Evolutionary conservation across 495 filamentous ascomycete species (phyloP).

Genomic region (Aspergillus ellipticus): DNA sequence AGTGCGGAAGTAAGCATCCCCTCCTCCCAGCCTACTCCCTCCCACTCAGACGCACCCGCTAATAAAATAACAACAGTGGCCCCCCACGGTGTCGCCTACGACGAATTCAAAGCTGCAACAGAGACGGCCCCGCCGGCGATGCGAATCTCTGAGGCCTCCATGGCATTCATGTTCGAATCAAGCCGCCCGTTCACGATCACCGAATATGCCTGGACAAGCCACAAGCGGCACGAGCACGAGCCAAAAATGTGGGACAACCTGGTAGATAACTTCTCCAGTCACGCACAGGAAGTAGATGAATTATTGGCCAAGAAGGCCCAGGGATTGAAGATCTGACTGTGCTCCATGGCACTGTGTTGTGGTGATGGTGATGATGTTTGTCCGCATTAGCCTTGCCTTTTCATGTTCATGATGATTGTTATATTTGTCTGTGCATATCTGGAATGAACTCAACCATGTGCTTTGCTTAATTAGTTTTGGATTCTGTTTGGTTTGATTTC

Average conservation of each 20-base stretch:
- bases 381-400: too few relatives aligned
- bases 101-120: slow-evolving; percentile 61
- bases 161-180: slow-evolving; percentile 62
- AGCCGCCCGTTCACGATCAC: slow-evolving; percentile 48
- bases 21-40: background rate
- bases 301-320: slow-evolving; percentile 26
- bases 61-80: slow-evolving; percentile 33
- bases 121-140: slow-evolving; percentile 37
- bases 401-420: background rate
- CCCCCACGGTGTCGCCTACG: slow-evolving; percentile 57
- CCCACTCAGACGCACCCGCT: background rate
- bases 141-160: slow-evolving; percentile 45
- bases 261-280: slow-evolving; percentile 46
- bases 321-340: slow-evolving; percentile 4
- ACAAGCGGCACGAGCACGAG: slow-evolving; percentile 55
- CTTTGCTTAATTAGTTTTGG: too few relatives aligned
- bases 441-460: too few relatives aligned
- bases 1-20: slow-evolving; percentile 44
- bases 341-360: background rate
- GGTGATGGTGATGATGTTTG: background rate
- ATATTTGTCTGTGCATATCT: background rate
- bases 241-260: slow-evolving; percentile 54
- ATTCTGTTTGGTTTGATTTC: too few relatives aligned
- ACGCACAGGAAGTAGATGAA: slow-evolving; percentile 43
- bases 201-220: slow-evolving; percentile 49